Percentiles rank a stretch among this genome's conserved stretches.
Evolutionary conservation across 345 rosid genomes (phyloP).

Genomic region (Eucalyptus sp.): DNA sequence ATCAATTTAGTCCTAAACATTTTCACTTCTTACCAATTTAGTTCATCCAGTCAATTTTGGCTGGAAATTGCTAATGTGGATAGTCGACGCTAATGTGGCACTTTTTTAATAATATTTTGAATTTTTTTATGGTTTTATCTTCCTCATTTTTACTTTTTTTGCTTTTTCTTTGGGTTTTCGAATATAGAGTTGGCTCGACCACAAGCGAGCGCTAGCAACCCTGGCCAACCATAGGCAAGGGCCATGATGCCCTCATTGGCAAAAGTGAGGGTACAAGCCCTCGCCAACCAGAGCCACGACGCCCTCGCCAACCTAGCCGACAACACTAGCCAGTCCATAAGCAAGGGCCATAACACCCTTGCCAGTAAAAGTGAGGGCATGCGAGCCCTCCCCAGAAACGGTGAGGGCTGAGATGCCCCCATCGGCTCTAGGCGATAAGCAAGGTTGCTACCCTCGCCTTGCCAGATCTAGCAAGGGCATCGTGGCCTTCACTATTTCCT

Average conservation of each 20-base stretch:
- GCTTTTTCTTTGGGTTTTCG: no score
- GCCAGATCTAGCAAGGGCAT: fast-evolving
- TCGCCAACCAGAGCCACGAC: fast-evolving
- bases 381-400: fast-evolving
- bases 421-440: fast-evolving
- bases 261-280: no score
- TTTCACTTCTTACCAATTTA: no score
- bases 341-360: fast-evolving
- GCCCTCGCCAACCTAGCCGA: no score
- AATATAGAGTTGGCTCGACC: fast-evolving
- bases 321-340: no score
- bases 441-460: fast-evolving
- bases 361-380: fast-evolving
- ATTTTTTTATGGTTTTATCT: no score
- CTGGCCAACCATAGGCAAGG: fast-evolving
- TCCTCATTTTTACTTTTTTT: no score
- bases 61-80: fast-evolving
- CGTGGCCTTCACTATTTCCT: no score
- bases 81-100: fast-evolving
- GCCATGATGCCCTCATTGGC: fast-evolving
- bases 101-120: no score
- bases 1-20: no score
- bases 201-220: fast-evolving
- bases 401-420: fast-evolving
- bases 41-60: fast-evolving